These are phyloP conservation scores for Phytophthora pluvialis DNA, from an alignment of 352 stramenopile genomes.

Conservation along the genomic window DNA sequence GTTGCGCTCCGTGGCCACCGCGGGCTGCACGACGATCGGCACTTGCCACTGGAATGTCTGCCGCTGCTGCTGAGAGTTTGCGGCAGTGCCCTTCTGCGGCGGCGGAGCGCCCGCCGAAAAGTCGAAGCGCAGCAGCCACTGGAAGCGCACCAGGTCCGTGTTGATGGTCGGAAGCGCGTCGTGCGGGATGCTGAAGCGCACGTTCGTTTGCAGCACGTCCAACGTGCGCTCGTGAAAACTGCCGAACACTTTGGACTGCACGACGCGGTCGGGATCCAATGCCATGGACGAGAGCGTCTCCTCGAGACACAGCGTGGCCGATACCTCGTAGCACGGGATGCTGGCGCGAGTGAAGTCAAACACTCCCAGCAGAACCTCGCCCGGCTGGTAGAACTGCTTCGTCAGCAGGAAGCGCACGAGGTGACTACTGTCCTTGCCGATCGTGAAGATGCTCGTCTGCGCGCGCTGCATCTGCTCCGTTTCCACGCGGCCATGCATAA, in stretches of 20 bases:
- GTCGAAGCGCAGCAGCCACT: slow-evolving; percentile 70
- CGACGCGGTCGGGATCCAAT: slow-evolving; percentile 56
- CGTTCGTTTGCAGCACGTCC: slow-evolving; percentile 57
- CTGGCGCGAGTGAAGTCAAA: slow-evolving; percentile 69
- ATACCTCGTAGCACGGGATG: slow-evolving; percentile 60
- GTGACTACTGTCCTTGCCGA: slow-evolving; percentile 66
- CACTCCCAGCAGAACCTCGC: slow-evolving; percentile 57
- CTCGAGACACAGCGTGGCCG: slow-evolving; percentile 54
- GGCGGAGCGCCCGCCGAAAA: slow-evolving; percentile 45
- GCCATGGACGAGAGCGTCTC: slow-evolving; percentile 61
- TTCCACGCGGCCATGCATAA: slow-evolving; percentile 76
- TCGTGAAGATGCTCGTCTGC: slow-evolving; percentile 77
- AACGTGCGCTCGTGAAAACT: slow-evolving; percentile 56
- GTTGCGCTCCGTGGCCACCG: slow-evolving; percentile 35
- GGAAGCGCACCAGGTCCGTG: slow-evolving; percentile 67
- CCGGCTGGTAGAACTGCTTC: slow-evolving; percentile 74
- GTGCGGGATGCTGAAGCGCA: slow-evolving; percentile 61
- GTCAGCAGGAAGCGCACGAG: slow-evolving; percentile 64
- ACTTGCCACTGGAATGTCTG: slow-evolving; percentile 69
- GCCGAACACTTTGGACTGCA: slow-evolving; percentile 58
- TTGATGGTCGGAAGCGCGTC: slow-evolving; percentile 63
- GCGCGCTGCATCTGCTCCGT: slow-evolving; percentile 57
- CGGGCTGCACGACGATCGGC: slow-evolving; percentile 52
- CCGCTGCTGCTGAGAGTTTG: slow-evolving; percentile 10
- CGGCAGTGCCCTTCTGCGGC: background rate